Evolutionary conservation across 2,329 filamentous ascomycete species (phyloP).

Genomic region (Alternaria consortialis): DNA sequence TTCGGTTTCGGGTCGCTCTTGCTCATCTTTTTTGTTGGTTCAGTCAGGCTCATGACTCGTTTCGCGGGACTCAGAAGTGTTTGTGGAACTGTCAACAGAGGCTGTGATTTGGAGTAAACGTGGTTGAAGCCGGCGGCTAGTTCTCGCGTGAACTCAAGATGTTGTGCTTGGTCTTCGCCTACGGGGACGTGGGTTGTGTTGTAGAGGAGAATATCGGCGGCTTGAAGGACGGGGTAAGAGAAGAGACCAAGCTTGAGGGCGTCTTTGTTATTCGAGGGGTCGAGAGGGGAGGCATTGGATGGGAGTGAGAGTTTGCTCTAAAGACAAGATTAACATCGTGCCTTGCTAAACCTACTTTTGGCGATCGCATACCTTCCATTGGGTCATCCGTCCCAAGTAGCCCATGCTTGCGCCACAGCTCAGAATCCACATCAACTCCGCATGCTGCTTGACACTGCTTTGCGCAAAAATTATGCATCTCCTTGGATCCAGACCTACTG

Average conservation of each 20-base stretch:
- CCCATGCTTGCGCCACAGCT: slow-evolving; percentile 91
- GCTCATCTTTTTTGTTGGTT: slow-evolving; percentile 88
- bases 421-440: slow-evolving; percentile 96
- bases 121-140: slow-evolving; percentile 89
- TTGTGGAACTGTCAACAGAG: slow-evolving; percentile 34
- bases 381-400: slow-evolving; percentile 97
- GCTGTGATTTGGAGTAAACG: slow-evolving; percentile 64
- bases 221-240: slow-evolving; percentile 94
- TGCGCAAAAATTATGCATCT: slow-evolving; percentile 84
- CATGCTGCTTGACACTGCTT: slow-evolving; percentile 77
- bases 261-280: slow-evolving; percentile 59
- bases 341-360: background rate
- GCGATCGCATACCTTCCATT: slow-evolving; percentile 83
- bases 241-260: slow-evolving; percentile 87
- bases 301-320: slow-evolving; percentile 74
- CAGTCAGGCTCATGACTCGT: slow-evolving; percentile 86
- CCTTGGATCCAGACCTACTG: slow-evolving; percentile 82
- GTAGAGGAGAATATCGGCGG: slow-evolving; percentile 87
- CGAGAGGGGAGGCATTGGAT: slow-evolving; percentile 66
- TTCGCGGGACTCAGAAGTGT: slow-evolving; percentile 66
- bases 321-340: slow-evolving; percentile 1
- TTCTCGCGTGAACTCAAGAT: slow-evolving; percentile 90
- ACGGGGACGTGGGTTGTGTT: slow-evolving; percentile 94
- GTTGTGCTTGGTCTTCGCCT: slow-evolving; percentile 93
- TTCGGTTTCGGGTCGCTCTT: slow-evolving; percentile 79